Base-by-base conservation (phyloP, 805 yeast genomes). In the Candida corydali region DNA sequence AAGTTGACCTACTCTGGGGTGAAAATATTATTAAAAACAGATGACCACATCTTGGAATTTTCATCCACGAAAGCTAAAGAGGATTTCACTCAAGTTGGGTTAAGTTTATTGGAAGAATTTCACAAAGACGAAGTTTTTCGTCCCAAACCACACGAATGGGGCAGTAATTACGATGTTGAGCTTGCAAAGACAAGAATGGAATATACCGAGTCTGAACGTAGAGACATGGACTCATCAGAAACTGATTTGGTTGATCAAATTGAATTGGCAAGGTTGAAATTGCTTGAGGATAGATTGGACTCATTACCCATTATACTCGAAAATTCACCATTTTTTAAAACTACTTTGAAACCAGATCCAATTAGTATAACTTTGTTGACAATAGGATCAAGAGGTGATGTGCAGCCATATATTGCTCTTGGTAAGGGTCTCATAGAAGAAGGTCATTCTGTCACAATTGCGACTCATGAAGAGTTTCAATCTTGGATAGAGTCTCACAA, bases 361-460 rank as follows among this genome's bases (percentile, higher is more conserved):
- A 73, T 72, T 47, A 73, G 70, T 19, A 74, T 89, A 50, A 80
- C 84, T 0, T 62, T 87, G 32, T 59, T 91, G 40, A 91, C 97
- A 0, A 91, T 91, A 49, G 98, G 98, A 0, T 87, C 96, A 0
- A 71, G 98, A 40, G 98, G 98, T 23, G 98, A 91, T 59, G 97
- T 91, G 5, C 98, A 91, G 59, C 98, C 98, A 0, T 91, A 88
- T 55, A 83, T 91, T 46, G 91, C 97, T 0, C 61, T 91, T n/a
- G 93, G 86, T 0, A 78, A 79, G 46, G 95, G 89, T 0, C 65
- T 91, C 29, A 58, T 77, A 32, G 67, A 64, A 17, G 96, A 91
- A 47, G 97, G 97, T 0, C 97, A 91, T 53, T 58, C 60, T 14
- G 95, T 86, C 1, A 78, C 79, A 18, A 89, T 91, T 39, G 94